Base-by-base conservation (phyloP, 306 rosid genomes). In the Inga oerstediana region DNA sequence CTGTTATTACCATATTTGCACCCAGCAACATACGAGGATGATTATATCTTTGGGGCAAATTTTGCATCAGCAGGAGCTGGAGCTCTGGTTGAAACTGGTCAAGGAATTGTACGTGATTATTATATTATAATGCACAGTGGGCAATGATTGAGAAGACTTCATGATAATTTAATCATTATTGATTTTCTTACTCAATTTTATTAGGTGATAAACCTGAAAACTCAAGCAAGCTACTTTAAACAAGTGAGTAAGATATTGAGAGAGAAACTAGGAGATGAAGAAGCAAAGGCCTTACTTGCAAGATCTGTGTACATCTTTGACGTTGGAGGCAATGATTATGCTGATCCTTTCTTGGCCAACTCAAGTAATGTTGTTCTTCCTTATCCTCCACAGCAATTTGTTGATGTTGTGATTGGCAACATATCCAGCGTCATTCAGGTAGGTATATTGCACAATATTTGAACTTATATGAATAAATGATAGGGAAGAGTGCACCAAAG, bases 11-110 rank as follows among this genome's bases (percentile, higher is more conserved):
- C 90, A 41, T 85, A 80, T 73, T 76, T 88, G 12, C 76, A 83
- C 48, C 87, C 88, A 19, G 82, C 39, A 19, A 17, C 10, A 9
- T 52, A 19, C 19, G 7, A 14, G 9, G 68, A 79, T 16, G 2
- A 37, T 0, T 79, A 49, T 32, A 30, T 27, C 1, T 7, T 72
- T 44, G 88, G 91, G 16, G 82, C 24, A 10, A 88, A 83, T 74
- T 88, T 88, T 66, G 91, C 91, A n/a, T 88, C 91, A 30, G 85
- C 74, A 11, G 89, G 85, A 62, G 79, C 74, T n/a, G 87, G 81
- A 1, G 82, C 75, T 79, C 58, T 86, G 2, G 24, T 54, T 27
- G 71, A 69, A 58, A 79, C 52, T 35, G 0, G 7, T 68, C 48
- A 17, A 68, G 73, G 73, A 68, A 17, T 2, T 9, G 73, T 68